Evolutionary conservation across 495 filamentous ascomycete species (phyloP).

Genomic region (Daldinia concentrica): DNA sequence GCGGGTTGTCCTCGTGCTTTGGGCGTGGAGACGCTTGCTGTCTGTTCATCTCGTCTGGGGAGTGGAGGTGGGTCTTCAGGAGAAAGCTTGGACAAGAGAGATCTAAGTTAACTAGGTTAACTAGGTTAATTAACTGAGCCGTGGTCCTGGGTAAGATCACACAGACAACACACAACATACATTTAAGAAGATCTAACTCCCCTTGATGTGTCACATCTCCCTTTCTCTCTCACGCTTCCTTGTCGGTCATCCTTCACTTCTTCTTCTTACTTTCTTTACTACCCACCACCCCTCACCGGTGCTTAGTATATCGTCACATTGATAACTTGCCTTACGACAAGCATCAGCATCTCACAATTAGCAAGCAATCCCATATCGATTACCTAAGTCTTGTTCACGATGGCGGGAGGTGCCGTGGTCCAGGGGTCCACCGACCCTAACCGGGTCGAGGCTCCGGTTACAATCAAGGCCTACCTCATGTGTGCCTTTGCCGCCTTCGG

Average conservation of each 20-base stretch:
- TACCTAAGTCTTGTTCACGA: background rate
- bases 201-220: slow-evolving; percentile 4
- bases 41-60: slow-evolving; percentile 6
- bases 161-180: background rate
- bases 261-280: background rate
- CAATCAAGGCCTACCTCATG: slow-evolving; percentile 72
- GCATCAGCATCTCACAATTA: background rate
- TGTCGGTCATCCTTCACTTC: slow-evolving; percentile 8
- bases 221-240: slow-evolving; percentile 1
- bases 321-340: background rate
- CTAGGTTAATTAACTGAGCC: slow-evolving; percentile 20
- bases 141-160: slow-evolving; percentile 8
- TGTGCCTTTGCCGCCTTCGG: slow-evolving; percentile 76
- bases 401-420: slow-evolving; percentile 39
- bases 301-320: background rate
- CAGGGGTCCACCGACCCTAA: slow-evolving; percentile 54
- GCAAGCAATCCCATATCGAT: background rate
- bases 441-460: slow-evolving; percentile 71
- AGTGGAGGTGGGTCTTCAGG: slow-evolving; percentile 34
- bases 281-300: background rate
- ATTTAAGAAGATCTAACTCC: slow-evolving; percentile 22
- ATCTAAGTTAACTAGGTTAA: too few species aligned
- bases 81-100: background rate
- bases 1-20: slow-evolving; percentile 37
- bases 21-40: slow-evolving; percentile 28